phyloP scores from a whole-genome alignment of 2,329 filamentous ascomycete genomes.

The Xylaria sp. region DNA sequence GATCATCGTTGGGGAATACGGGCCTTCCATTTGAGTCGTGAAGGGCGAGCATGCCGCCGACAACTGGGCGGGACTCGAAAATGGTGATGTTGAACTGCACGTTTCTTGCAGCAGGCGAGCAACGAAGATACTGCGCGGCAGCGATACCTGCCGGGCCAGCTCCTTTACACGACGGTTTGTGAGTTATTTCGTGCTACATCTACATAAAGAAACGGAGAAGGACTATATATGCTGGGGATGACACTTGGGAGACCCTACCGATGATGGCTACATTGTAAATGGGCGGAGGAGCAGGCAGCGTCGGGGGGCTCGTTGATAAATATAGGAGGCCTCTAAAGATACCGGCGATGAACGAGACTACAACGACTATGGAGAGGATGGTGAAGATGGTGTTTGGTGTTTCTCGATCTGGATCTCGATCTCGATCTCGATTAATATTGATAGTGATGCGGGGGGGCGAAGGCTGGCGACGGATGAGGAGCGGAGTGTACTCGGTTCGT shows the following conservation, averaged over 20 bases:
- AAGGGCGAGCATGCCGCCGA: constrained; percentile 40
- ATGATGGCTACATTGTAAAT: constrained; percentile 6
- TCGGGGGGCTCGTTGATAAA: neutral
- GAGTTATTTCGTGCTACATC: neutral
- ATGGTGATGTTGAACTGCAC: constrained; percentile 38
- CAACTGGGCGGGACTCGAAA: constrained; percentile 36
- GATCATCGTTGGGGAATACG: constrained; percentile 40
- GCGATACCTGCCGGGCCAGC: constrained; percentile 5
- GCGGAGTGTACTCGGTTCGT: neutral
- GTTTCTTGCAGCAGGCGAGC: neutral
- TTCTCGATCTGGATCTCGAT: no score
- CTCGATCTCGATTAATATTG: no score
- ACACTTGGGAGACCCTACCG: neutral
- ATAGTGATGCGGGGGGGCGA: no score
- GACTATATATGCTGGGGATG: neutral
- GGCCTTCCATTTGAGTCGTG: constrained; percentile 30
- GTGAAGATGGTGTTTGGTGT: neutral
- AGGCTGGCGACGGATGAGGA: neutral
- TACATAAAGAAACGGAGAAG: neutral
- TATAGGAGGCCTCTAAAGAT: neutral
- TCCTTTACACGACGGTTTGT: neutral
- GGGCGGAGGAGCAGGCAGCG: neutral
- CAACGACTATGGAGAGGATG: neutral
- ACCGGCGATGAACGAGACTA: neutral
- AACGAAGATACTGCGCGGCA: neutral